phyloP scores from a whole-genome alignment of 2,329 filamentous ascomycete genomes.

The Plenodomus biglobosus region DNA sequence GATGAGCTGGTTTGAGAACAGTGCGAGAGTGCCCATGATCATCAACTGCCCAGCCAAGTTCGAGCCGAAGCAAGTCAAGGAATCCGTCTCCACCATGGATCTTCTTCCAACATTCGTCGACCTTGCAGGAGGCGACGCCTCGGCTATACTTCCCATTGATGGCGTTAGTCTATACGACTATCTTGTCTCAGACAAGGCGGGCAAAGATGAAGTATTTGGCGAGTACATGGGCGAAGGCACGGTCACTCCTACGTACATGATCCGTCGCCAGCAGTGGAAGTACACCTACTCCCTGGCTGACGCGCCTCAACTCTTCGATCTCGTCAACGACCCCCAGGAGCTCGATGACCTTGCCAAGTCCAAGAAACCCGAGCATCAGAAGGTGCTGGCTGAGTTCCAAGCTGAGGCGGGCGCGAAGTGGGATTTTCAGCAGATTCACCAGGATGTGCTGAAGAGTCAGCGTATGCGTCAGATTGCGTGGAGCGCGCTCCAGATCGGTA shows the following conservation, averaged over 20 bases:
- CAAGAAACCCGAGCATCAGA: constrained; percentile 42
- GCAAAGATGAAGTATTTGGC: constrained; percentile 84
- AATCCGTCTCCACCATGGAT: constrained; percentile 90
- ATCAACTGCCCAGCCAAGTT: constrained; percentile 79
- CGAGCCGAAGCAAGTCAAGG: constrained; percentile 70
- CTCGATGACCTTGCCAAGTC: constrained; percentile 66
- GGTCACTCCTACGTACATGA: constrained; percentile 89
- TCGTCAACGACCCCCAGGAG: constrained; percentile 74
- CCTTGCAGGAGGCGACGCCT: constrained; percentile 70
- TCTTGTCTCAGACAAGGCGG: constrained; percentile 49
- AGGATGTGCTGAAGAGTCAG: constrained; percentile 74
- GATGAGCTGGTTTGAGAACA: constrained; percentile 95
- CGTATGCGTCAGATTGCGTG: constrained; percentile 77
- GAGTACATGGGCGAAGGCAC: constrained; percentile 96
- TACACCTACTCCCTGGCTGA: constrained; percentile 85
- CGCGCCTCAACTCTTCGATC: constrained; percentile 80
- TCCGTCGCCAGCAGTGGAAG: constrained; percentile 85
- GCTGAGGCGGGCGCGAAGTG: constrained; percentile 73
- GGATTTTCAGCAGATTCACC: constrained; percentile 77
- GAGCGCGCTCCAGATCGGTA: constrained; percentile 74
- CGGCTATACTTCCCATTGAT: constrained; percentile 77
- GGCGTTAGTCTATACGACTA: constrained; percentile 66
- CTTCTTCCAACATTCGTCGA: constrained; percentile 87
- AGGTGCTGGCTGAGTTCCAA: constrained; percentile 63
- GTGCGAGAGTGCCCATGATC: constrained; percentile 83